phyloP scores from a whole-genome alignment of 352 stramenopile species.

The Blastocystis sp. region DNA sequence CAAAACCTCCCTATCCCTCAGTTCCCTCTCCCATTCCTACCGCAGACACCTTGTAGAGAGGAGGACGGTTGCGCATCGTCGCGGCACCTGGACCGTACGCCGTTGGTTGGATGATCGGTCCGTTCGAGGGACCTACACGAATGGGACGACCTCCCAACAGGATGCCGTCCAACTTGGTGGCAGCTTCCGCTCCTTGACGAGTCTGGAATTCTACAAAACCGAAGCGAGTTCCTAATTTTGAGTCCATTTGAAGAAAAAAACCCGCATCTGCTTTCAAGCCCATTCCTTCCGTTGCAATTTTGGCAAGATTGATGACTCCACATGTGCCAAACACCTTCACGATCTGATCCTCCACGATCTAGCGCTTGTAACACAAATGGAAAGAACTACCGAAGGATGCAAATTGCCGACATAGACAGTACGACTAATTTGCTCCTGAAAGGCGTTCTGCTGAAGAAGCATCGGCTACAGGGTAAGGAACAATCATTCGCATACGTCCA shows the following conservation, averaged over 20 bases:
- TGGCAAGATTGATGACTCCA: slow-evolving; percentile 51
- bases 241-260: background rate
- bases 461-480: slow-evolving; percentile 4
- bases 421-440: slow-evolving; percentile 53
- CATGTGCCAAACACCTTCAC: slow-evolving; percentile 49
- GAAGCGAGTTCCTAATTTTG: slow-evolving; percentile 41
- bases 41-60: slow-evolving; percentile 35
- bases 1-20: slow-evolving; percentile 47
- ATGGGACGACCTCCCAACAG: slow-evolving; percentile 44
- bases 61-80: slow-evolving; percentile 44
- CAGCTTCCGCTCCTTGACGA: slow-evolving; percentile 8
- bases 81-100: slow-evolving; percentile 46
- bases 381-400: slow-evolving; percentile 2
- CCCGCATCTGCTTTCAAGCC: slow-evolving; percentile 53
- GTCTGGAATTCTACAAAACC: slow-evolving; percentile 55
- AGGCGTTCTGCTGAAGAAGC: slow-evolving; percentile 44
- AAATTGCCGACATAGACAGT: slow-evolving; percentile 54
- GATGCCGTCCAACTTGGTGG: slow-evolving; percentile 27
- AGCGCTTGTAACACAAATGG: background rate
- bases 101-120: slow-evolving; percentile 57
- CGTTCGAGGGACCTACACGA: slow-evolving; percentile 44
- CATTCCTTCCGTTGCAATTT: slow-evolving; percentile 49
- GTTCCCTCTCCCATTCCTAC: background rate
- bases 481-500: background rate
- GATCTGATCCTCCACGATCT: slow-evolving; percentile 42